Percentiles rank a stretch among this genome's conserved stretches.
phyloP scores from a whole-genome alignment of 768 basidiomycete species.

The Leccinum rimulosum region DNA sequence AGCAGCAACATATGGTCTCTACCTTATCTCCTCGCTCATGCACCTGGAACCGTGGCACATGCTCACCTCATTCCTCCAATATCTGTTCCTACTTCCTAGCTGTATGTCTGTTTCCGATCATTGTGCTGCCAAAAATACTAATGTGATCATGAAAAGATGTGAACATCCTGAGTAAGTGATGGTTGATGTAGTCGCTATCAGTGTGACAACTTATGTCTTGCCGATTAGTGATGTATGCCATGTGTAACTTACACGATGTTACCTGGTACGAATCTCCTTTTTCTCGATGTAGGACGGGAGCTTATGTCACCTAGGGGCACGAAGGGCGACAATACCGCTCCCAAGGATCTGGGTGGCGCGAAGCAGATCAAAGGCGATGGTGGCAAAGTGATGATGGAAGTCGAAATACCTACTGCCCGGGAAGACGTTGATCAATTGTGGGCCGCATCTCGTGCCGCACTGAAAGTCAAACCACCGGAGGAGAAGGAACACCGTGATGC shows the following conservation, averaged over 20 bases:
- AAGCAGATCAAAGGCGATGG: slow-evolving; percentile 85
- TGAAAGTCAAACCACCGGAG: slow-evolving; percentile 66
- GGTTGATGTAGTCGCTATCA: neutral
- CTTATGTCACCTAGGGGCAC: slow-evolving; percentile 61
- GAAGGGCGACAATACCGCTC: slow-evolving; percentile 85
- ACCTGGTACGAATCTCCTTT: slow-evolving; percentile 47
- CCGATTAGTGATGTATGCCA: slow-evolving; percentile 79
- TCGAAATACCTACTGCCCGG: slow-evolving; percentile 74
- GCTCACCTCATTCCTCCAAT: slow-evolving; percentile 89
- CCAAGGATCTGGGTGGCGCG: slow-evolving; percentile 87
- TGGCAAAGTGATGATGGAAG: slow-evolving; percentile 85
- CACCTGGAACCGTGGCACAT: slow-evolving; percentile 97
- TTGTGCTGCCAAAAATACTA: slow-evolving; percentile 4
- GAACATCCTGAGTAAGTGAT: slow-evolving; percentile 68
- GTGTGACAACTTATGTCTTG: neutral
- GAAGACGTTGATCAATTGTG: slow-evolving; percentile 91
- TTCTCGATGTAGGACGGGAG: neutral
- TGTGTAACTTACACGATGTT: slow-evolving; percentile 90
- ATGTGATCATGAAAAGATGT: slow-evolving; percentile 43
- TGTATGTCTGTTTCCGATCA: slow-evolving; percentile 39
- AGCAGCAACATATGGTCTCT: slow-evolving; percentile 75
- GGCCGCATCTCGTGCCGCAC: slow-evolving; percentile 68
- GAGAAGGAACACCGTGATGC: slow-evolving; percentile 82
- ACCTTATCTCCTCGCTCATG: slow-evolving; percentile 82
- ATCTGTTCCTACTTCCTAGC: slow-evolving; percentile 84